These are phyloP conservation scores for Thecaphora frezii DNA, from an alignment of 1,284 basidiomycete species.

Conservation along the genomic window DNA sequence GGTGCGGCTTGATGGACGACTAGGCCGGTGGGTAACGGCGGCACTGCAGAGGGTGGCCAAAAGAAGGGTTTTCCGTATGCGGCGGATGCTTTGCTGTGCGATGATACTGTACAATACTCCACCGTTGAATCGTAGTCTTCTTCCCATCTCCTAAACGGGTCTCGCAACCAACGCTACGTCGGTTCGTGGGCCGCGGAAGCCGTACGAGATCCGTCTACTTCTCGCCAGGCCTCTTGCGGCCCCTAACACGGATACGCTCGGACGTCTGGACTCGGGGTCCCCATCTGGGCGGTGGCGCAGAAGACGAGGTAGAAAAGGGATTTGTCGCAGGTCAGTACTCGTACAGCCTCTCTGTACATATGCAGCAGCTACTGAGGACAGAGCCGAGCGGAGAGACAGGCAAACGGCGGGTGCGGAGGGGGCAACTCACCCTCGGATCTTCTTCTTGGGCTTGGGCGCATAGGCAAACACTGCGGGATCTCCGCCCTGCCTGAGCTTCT, in stretches of 20 bases:
- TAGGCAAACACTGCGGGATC: slow-evolving; percentile 68
- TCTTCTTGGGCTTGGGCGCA: slow-evolving; percentile 70
- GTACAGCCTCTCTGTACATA: not conserved
- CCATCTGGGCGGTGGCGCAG: slow-evolving; percentile 43
- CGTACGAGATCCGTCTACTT: too few species aligned
- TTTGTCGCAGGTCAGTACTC: not conserved
- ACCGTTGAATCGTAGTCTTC: too few species aligned
- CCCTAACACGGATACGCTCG: slow-evolving; percentile 62
- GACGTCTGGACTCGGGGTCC: slow-evolving; percentile 69
- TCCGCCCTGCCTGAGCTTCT: slow-evolving; percentile 70
- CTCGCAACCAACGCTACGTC: too few species aligned
- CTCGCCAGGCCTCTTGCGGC: slow-evolving; percentile 47
- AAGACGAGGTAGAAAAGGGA: not conserved
- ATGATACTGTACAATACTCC: too few species aligned
- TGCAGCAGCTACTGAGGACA: not conserved
- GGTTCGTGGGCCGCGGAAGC: too few species aligned
- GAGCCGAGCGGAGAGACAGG: too few species aligned
- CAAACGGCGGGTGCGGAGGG: too few species aligned
- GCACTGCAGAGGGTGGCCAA: too few species aligned
- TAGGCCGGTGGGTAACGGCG: slow-evolving; percentile 2
- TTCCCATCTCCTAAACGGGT: too few species aligned
- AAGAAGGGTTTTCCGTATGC: too few species aligned
- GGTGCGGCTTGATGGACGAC: slow-evolving; percentile 30
- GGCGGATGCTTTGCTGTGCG: too few species aligned
- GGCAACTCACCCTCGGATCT: slow-evolving; percentile 64